Evolutionary conservation across 371 early-diverging fungal species (phyloP).

Genomic region (Mucor irregularis): DNA sequence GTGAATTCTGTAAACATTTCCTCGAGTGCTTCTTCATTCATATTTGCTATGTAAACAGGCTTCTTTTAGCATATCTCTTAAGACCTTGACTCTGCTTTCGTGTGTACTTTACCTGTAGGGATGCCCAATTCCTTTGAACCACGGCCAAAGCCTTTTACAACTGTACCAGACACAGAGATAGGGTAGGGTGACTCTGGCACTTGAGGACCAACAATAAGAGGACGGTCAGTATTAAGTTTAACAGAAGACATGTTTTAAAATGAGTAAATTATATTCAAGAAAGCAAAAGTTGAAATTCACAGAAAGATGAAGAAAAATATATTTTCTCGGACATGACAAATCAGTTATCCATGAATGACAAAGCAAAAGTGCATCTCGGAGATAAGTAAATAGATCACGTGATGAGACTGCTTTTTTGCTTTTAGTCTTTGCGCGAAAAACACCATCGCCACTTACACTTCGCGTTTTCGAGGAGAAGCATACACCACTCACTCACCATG

Average conservation of each 20-base stretch:
- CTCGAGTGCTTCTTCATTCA: slow-evolving; percentile 79
- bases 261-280: not conserved
- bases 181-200: slow-evolving; percentile 66
- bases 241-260: not conserved
- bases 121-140: slow-evolving; percentile 97
- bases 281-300: not conserved
- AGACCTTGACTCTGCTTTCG: not conserved
- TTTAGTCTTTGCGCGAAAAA: no score
- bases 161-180: slow-evolving; percentile 73
- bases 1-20: slow-evolving; percentile 62
- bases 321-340: slow-evolving; percentile 1
- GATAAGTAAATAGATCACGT: no score
- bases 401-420: no score
- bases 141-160: slow-evolving; percentile 91
- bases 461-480: no score
- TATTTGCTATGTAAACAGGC: slow-evolving; percentile 68
- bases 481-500: no score
- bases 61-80: not conserved
- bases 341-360: no score
- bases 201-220: slow-evolving; percentile 61
- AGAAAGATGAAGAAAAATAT: not conserved
- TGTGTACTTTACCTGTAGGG: slow-evolving; percentile 80
- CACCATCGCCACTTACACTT: no score
- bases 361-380: no score
- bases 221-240: slow-evolving; percentile 48